These are phyloP conservation scores for Moesziomyces sp. DNA, from an alignment of 1,284 basidiomycete species.

Conservation along the genomic window DNA sequence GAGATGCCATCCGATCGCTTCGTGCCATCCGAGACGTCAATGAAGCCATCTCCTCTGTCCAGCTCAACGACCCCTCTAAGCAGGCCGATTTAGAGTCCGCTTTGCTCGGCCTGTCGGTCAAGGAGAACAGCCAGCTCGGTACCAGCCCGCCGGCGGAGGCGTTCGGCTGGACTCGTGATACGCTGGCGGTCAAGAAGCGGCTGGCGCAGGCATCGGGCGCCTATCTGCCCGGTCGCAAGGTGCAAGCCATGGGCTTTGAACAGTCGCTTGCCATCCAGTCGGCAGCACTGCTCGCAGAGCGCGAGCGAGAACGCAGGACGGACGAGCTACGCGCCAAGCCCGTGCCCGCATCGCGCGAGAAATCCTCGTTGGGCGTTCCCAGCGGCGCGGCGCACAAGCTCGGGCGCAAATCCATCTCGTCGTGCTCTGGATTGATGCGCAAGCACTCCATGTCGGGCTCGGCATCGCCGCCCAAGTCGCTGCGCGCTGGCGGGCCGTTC, in stretches of 20 bases:
- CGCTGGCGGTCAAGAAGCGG: conserved; percentile 43
- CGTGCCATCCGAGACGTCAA: conserved; percentile 38
- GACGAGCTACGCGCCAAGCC: conserved; percentile 29
- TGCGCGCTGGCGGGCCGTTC: conserved; percentile 31
- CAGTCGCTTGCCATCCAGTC: conserved; percentile 47
- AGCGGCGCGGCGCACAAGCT: conserved; percentile 43
- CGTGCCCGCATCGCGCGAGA: conserved; percentile 23
- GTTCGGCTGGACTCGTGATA: conserved; percentile 44
- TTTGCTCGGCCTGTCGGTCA: conserved; percentile 34
- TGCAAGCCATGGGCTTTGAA: conserved; percentile 39
- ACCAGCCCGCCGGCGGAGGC: conserved; percentile 27
- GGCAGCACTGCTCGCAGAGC: conserved; percentile 41
- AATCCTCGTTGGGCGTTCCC: conserved; percentile 30
- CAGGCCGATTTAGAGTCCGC: conserved; percentile 42
- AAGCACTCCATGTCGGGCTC: conserved; percentile 31
- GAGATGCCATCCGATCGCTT: conserved; percentile 32
- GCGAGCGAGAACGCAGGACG: conserved; percentile 32
- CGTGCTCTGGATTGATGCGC: conserved; percentile 42
- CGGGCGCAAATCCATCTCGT: conserved; percentile 50
- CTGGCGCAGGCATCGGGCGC: conserved; percentile 39
- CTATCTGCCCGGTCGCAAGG: conserved; percentile 33
- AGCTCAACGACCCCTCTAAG: conserved; percentile 30
- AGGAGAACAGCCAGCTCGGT: conserved; percentile 12
- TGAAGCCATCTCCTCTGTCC: conserved; percentile 29
- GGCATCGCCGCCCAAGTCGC: conserved; percentile 28